Evolutionary conservation across 352 stramenopile genomes (phyloP).

Genomic region (Phytopythium cucurbitacearum): DNA sequence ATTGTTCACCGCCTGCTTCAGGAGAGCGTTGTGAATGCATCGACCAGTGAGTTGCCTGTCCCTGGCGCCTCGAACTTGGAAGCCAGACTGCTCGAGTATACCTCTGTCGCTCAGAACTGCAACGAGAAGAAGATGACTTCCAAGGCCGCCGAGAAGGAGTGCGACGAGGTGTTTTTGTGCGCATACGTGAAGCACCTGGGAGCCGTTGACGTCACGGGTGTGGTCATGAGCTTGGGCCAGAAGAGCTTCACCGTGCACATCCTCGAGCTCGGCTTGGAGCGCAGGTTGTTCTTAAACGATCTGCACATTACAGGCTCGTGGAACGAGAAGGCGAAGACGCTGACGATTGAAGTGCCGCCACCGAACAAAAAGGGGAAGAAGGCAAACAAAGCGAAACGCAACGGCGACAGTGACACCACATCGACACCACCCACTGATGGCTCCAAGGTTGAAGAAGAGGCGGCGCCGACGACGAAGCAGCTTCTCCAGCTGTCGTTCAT

Average conservation of each 20-base stretch:
- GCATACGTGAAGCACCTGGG: constrained; percentile 66
- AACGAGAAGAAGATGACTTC: constrained; percentile 85
- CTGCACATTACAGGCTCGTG: constrained; percentile 34
- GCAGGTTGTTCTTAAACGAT: constrained; percentile 53
- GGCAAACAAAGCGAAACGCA: constrained; percentile 5
- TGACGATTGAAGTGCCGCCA: constrained; percentile 35
- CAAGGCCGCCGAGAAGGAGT: constrained; percentile 77
- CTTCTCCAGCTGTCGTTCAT: constrained; percentile 50
- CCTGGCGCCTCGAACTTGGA: constrained; percentile 12
- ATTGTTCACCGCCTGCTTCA: constrained; percentile 73
- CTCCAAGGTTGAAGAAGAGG: constrained; percentile 4
- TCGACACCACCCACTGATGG: neutral
- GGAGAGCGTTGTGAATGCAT: constrained; percentile 29
- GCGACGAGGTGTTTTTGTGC: constrained; percentile 78
- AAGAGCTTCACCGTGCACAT: constrained; percentile 82
- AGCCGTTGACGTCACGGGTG: constrained; percentile 53
- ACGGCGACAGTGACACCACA: neutral
- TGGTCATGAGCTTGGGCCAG: constrained; percentile 67
- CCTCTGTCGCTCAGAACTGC: constrained; percentile 60
- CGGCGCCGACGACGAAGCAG: constrained; percentile 2
- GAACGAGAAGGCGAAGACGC: constrained; percentile 41
- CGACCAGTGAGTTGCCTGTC: constrained; percentile 5
- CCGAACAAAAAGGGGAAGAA: constrained; percentile 9
- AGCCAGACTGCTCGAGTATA: constrained; percentile 32
- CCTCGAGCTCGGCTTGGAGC: constrained; percentile 65